These are phyloP conservation scores for Mariannaea elegans DNA, from an alignment of 2,329 filamentous ascomycete genomes.

Conservation along the genomic window DNA sequence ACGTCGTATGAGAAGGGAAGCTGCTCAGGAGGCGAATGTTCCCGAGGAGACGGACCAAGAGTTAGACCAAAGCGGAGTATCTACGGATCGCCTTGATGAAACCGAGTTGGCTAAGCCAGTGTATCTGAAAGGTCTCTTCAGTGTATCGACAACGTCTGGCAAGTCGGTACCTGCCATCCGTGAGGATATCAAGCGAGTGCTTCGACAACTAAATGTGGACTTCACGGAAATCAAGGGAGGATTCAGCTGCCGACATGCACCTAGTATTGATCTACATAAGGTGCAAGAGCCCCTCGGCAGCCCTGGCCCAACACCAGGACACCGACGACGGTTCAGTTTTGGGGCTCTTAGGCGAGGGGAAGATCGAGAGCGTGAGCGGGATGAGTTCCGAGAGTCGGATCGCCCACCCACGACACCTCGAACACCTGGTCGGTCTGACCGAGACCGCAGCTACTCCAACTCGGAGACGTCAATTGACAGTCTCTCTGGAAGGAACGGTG, in stretches of 20 bases:
- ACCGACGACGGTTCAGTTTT: constrained; percentile 85
- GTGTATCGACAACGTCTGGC: constrained; percentile 94
- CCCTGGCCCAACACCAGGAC: constrained; percentile 64
- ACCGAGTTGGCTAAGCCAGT: constrained; percentile 91
- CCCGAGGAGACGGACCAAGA: constrained; percentile 92
- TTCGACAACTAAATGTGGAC: constrained; percentile 88
- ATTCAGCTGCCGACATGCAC: constrained; percentile 87
- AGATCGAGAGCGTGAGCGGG: constrained; percentile 73
- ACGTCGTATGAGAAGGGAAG: constrained; percentile 77
- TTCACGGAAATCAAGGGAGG: constrained; percentile 93
- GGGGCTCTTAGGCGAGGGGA: constrained; percentile 68
- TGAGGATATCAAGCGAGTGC: constrained; percentile 87
- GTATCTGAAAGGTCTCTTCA: constrained; percentile 95
- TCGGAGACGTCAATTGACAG: constrained; percentile 88
- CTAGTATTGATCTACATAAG: constrained; percentile 87
- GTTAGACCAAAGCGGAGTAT: constrained; percentile 68
- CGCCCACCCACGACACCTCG: constrained; percentile 52
- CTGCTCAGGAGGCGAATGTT: constrained; percentile 77
- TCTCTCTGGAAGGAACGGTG: constrained; percentile 62
- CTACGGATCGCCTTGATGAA: constrained; percentile 69
- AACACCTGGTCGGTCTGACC: constrained; percentile 54
- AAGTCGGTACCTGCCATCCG: constrained; percentile 89
- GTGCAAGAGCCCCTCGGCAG: constrained; percentile 71
- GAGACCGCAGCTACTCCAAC: constrained; percentile 82
- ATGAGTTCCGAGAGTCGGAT: constrained; percentile 73